phyloP scores from a whole-genome alignment of 176 grass and related monocot species.

The Zea mays region DNA sequence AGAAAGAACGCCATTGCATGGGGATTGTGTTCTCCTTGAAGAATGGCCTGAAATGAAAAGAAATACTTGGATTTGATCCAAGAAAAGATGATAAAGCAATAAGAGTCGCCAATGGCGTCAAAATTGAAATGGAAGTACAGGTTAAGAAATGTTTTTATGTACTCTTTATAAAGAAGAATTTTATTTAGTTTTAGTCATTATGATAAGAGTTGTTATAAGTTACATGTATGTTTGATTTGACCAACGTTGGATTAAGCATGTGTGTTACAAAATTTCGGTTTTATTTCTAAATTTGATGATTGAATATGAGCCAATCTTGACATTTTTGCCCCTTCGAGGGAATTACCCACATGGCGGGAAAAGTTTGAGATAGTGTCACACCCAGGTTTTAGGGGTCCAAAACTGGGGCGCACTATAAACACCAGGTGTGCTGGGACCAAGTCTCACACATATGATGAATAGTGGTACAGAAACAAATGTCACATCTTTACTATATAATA shows the following conservation, averaged over 20 bases:
- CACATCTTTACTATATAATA: too few species aligned
- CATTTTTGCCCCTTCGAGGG: background rate
- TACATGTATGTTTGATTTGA: background rate
- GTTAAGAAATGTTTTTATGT: background rate
- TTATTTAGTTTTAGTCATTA: background rate
- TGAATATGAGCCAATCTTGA: background rate
- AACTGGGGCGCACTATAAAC: too few species aligned
- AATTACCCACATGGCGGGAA: background rate
- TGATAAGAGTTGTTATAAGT: background rate
- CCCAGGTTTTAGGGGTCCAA: too few species aligned
- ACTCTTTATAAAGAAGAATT: background rate
- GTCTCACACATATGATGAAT: too few species aligned
- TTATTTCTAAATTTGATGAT: slow-evolving; percentile 19
- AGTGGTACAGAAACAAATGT: too few species aligned
- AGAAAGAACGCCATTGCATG: too few species aligned
- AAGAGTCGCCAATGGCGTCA: background rate
- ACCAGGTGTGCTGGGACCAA: too few species aligned
- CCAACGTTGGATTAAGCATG: background rate
- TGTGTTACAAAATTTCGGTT: background rate
- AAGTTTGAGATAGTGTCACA: too few species aligned
- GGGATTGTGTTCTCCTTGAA: too few species aligned
- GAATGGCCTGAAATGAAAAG: too few species aligned
- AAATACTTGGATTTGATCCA: background rate
- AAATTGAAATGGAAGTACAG: too few species aligned
- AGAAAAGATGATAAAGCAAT: background rate